Evolutionary conservation across 2,329 filamentous ascomycete genomes (phyloP).

Genomic region (Ceratocystis albifundus): DNA sequence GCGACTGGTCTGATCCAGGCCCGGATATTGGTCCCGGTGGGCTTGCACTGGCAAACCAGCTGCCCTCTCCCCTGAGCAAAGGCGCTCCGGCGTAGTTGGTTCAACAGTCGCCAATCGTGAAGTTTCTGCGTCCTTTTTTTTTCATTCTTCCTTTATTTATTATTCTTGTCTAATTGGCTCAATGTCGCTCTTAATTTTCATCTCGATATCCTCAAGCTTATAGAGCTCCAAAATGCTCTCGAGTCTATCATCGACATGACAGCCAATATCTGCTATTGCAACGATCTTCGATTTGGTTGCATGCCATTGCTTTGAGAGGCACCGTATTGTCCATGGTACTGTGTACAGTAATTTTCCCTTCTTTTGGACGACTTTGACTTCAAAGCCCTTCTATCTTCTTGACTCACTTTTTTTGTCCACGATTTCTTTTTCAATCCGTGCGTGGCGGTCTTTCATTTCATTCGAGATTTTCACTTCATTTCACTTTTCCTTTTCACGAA

Average conservation of each 20-base stretch:
- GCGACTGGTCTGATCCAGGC: constrained; percentile 39
- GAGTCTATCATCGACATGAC: neutral
- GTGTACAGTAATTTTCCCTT: constrained; percentile 13
- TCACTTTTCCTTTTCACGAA: neutral
- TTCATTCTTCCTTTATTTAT: neutral
- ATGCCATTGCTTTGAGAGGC: neutral
- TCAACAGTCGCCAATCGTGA: neutral
- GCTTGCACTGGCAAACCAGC: constrained; percentile 18
- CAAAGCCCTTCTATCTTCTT: constrained; percentile 1
- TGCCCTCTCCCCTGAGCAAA: constrained; percentile 6
- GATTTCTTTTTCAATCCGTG: neutral
- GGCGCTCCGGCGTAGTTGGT: neutral
- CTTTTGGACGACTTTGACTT: neutral
- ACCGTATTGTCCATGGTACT: neutral
- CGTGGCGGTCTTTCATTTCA: constrained; percentile 1
- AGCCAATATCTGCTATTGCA: neutral
- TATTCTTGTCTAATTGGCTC: neutral
- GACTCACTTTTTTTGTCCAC: neutral
- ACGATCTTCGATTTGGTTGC: neutral
- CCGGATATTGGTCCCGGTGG: constrained; percentile 40
- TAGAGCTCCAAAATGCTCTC: neutral
- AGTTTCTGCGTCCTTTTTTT: neutral
- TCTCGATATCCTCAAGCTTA: too few relatives aligned
- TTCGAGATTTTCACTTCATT: neutral
- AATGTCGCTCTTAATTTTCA: neutral